Evolutionary conservation across 345 rosid species (phyloP), one percentile per base, ranked within the genome.

Genomic region (Psidium friedrichsthalianum): DNA sequence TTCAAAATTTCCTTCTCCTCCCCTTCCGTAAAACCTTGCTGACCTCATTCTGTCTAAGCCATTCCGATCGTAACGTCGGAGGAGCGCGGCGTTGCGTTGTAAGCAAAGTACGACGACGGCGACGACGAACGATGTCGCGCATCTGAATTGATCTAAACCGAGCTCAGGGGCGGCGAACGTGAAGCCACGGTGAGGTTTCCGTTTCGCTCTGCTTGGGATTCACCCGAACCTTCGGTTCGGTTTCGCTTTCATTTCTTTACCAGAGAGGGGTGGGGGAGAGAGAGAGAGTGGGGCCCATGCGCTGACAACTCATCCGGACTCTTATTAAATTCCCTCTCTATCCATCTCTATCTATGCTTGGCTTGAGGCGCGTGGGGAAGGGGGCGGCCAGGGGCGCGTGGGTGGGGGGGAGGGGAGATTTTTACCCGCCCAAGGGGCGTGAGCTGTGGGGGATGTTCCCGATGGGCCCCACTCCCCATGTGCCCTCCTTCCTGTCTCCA

Each of bases 401-500:
- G 44, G 42, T 1, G 18, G 4, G 40, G 11, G 76, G 36, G 36
- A 8, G 42, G 1, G 78, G 78, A 32, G 78, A 69, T 69, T 69
- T 64, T 69, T 69, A 32, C 78, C 78, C 78, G 78, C 78, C 78
- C 47, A 9, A 84, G 74, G 90, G 89, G 82, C 61, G 90, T 94
- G 95, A 93, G 96, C 94, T 94, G 94, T 91, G 90, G 87, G 86
- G 84, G 85, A n/a, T 74, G 84, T 69, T 55, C 51, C 40, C 78
- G 24, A 24, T 40, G 92, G 98, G 91, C 27, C 96, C 99, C 98
- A 94, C 94, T 93, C 88, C 98, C 96, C 98, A 97, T 97, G 98
- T 97, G 99, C 95, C 91, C 92, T 93, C 93, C 95, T 86, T 90
- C 98, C 95, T 93, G 99, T 97, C 98, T 96, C 98, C 98, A 96